Conservation (phyloP, 2,329 filamentous ascomycete genomes). For the Pestalotiopsis sp. region DNA sequence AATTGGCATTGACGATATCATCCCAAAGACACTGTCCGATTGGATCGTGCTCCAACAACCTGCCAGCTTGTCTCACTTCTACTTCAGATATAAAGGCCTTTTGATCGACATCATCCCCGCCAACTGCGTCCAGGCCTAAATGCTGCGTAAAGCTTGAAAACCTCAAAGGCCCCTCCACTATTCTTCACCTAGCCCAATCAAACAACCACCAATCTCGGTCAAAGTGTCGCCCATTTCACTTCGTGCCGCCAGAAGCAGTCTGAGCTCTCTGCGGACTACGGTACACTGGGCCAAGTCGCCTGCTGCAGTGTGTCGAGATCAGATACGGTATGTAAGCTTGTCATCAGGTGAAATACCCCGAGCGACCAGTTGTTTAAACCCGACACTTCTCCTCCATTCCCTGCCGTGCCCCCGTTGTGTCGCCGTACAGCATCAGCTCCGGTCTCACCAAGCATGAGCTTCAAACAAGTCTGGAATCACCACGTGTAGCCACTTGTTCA, state of each 20-base stretch:
- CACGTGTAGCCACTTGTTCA: not conserved
- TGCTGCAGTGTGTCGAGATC: conserved; percentile 12
- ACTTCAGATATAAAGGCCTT: not conserved
- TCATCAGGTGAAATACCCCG: not conserved
- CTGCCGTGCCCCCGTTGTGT: not conserved
- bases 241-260: not conserved
- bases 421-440: not conserved
- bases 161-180: not conserved
- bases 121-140: not conserved
- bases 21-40: not conserved
- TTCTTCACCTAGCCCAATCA: not conserved
- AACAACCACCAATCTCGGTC: not conserved
- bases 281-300: not conserved
- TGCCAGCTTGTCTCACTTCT: not conserved
- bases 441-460: not conserved
- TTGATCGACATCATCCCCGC: not conserved
- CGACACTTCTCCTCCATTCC: not conserved
- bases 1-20: not conserved
- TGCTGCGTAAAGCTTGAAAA: not conserved
- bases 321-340: conserved; percentile 14
- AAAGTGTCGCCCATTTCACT: conserved; percentile 5
- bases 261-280: not conserved
- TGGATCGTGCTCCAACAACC: not conserved
- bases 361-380: not conserved
- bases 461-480: not conserved